A percentile compares a stretch with the other conserved stretches of the same genome.
Conservation (phyloP, 371 early-diverging fungal genomes). For the Mortierella sp. region DNA sequence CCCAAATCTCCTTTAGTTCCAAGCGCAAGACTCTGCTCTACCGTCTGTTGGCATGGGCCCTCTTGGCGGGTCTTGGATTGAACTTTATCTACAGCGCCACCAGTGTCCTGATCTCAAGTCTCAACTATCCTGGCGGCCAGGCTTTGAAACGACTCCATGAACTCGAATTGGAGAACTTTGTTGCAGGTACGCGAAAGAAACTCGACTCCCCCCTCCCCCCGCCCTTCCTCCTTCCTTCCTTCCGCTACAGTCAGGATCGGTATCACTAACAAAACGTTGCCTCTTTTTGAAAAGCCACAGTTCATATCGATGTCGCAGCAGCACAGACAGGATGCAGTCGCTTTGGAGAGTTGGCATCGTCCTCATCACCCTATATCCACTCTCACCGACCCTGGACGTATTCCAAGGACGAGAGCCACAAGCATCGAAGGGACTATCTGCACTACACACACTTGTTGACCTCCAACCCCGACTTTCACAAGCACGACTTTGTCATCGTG, state of each 20-base stretch:
- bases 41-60: slow-evolving; percentile 18
- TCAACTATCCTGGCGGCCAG: slow-evolving; percentile 92
- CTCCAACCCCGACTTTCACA: slow-evolving; percentile 56
- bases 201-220: too few species aligned
- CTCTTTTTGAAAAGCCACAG: slow-evolving; percentile 30
- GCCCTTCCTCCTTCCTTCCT: too few species aligned
- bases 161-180: slow-evolving; percentile 45
- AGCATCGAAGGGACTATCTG: slow-evolving; percentile 59
- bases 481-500: slow-evolving; percentile 54
- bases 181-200: slow-evolving; percentile 27
- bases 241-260: too few species aligned
- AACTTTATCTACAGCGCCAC: slow-evolving; percentile 56
- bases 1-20: slow-evolving; percentile 26
- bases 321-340: slow-evolving; percentile 92
- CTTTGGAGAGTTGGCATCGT: slow-evolving; percentile 67
- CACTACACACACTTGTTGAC: slow-evolving; percentile 78
- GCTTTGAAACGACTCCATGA: slow-evolving; percentile 76
- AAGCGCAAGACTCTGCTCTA: slow-evolving; percentile 34
- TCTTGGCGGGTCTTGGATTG: slow-evolving; percentile 37
- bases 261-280: not conserved
- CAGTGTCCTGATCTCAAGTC: slow-evolving; percentile 71
- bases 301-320: slow-evolving; percentile 85
- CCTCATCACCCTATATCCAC: slow-evolving; percentile 67
- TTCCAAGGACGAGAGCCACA: slow-evolving; percentile 71
- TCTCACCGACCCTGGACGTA: slow-evolving; percentile 63